Percentiles rank a stretch among this genome's conserved stretches.
Conservation (phyloP, 1,284 basidiomycete species). For the Trametes versicolor region DNA sequence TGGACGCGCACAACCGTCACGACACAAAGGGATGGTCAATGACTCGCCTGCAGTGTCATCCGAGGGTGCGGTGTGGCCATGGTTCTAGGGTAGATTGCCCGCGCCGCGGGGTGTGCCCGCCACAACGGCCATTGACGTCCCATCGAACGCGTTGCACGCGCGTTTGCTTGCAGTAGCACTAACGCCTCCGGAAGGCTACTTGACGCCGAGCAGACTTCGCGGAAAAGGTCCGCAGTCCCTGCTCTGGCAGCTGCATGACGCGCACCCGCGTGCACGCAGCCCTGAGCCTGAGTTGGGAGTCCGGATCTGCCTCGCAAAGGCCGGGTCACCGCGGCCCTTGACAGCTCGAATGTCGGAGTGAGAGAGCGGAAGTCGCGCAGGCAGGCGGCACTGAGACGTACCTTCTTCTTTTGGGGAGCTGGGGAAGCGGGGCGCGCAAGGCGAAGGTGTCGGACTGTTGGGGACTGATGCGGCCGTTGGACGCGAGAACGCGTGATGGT, state of each 20-base stretch:
- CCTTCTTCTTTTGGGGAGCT: slow-evolving; percentile 21
- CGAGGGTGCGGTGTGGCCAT: slow-evolving; percentile 1
- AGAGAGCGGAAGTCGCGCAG: background rate
- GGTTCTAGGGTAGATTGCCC: slow-evolving; percentile 14
- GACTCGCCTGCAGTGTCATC: slow-evolving; percentile 5
- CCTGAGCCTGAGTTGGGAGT: background rate
- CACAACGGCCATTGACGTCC: background rate
- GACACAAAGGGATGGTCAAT: background rate
- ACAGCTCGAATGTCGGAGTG: background rate
- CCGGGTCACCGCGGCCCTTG: too few relatives aligned
- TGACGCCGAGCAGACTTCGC: slow-evolving; percentile 18
- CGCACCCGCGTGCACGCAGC: background rate
- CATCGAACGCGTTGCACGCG: slow-evolving; percentile 7
- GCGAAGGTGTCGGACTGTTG: slow-evolving; percentile 17
- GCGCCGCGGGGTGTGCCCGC: background rate
- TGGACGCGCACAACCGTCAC: background rate
- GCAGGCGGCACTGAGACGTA: background rate
- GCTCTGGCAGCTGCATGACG: background rate
- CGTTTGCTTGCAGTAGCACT: background rate
- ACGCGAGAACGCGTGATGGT: slow-evolving; percentile 33
- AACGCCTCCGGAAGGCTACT: slow-evolving; percentile 20
- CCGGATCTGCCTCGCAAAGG: background rate
- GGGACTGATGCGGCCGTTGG: slow-evolving; percentile 30
- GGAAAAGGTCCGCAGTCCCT: slow-evolving; percentile 12
- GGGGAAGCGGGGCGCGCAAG: slow-evolving; percentile 6